Conservation (phyloP, 2,329 filamentous ascomycete genomes). For the Talaromyces sp. region DNA sequence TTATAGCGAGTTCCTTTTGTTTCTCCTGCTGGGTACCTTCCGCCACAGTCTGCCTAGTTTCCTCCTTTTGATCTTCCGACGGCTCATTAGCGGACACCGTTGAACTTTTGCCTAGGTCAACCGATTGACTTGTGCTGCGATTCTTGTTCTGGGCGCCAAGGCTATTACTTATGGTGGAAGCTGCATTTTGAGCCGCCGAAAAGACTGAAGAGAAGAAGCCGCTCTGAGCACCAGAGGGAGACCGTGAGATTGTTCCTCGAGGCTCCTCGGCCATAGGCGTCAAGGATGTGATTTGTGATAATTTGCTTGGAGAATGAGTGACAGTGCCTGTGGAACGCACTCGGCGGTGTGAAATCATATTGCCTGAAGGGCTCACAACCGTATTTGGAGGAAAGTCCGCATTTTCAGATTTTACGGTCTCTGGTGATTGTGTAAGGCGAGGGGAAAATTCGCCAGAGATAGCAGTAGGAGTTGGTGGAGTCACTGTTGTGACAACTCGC, state of each 20-base stretch:
- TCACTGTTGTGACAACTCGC: conserved; percentile 57
- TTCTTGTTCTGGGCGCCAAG: conserved; percentile 51
- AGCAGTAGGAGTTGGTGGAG: conserved; percentile 61
- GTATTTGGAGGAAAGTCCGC: conserved; percentile 42
- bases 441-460: conserved; percentile 30
- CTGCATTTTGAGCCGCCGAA: conserved; percentile 88
- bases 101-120: conserved; percentile 14
- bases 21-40: conserved; percentile 39
- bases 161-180: conserved; percentile 69
- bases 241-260: conserved; percentile 47
- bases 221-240: conserved; percentile 52
- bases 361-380: conserved; percentile 61
- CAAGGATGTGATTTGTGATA: conserved; percentile 72
- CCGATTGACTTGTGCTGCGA: conserved; percentile 32
- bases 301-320: conserved; percentile 70
- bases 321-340: conserved; percentile 54
- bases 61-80: conserved; percentile 24
- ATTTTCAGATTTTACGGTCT: conserved; percentile 29
- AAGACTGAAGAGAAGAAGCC: conserved; percentile 94
- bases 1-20: conserved; percentile 71
- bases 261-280: conserved; percentile 72
- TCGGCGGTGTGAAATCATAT: conserved; percentile 70
- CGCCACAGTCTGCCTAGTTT: conserved; percentile 20
- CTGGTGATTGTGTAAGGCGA: conserved; percentile 36
- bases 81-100: conserved; percentile 24